Evolutionary conservation across 768 basidiomycete species (phyloP), one percentile per base, ranked within the genome.

Genomic region (Chalciporus pseudorubinellus): DNA sequence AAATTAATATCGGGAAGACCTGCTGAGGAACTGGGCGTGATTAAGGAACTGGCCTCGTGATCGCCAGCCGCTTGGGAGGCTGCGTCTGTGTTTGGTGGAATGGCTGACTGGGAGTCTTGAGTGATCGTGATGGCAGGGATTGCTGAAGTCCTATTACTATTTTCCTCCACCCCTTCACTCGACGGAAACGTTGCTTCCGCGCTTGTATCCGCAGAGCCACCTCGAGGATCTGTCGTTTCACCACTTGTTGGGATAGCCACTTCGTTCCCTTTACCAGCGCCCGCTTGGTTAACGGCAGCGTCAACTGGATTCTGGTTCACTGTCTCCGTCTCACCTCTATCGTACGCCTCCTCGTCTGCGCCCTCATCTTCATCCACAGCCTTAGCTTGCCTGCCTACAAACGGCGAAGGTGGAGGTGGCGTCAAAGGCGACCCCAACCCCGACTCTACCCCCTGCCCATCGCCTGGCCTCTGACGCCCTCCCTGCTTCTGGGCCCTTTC

Each of bases 371-470:
- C 20, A 29, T 42, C 40, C 6, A 6, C 10, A 44, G 19, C 18
- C 44, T 21, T 24, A 16, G 5, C 34, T 16, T n/a, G 34, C 9
- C 34, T 2, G n/a, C 18, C 45, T n/a, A 8, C 13, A 24, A 1
- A 31, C 10, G 55, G 51, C 4, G 46, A 52, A 39, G 24, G 44
- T 14, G 46, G 7, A 0, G 48, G 34, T 6, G 57, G 53, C 6
- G 51, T 62, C 42, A 45, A n/a, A 13, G 51, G 44, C 4, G 43
- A 43, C 16, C n/a, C 5, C 6, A 20, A 16, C 29, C 16, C 24
- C 4, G 49, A 34, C 28, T 21, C 1, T 6, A 8, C n/a, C 21
- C 21, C 40, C 34, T 36, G 16, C 1, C n/a, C n/a, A 8, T 36
- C n/a, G n/a, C 14, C 34, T 1, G 9, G 5, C 9, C 26, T 7